These are phyloP conservation scores for Agrocybe pediades DNA, from an alignment of 768 basidiomycete species.

Conservation along the genomic window DNA sequence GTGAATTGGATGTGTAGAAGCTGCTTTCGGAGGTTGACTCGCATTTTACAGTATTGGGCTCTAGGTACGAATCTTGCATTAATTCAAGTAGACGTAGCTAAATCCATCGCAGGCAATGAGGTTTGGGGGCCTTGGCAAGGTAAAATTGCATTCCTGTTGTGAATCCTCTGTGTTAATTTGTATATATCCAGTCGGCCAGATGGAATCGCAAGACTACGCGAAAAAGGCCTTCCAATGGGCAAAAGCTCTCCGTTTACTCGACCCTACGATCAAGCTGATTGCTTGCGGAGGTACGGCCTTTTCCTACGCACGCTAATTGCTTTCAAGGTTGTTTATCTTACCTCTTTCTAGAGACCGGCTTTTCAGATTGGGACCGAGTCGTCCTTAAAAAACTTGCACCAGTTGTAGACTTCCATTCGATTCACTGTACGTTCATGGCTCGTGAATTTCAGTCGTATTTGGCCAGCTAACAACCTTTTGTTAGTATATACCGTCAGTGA, in stretches of 20 bases:
- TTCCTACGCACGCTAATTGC: conserved; percentile 11
- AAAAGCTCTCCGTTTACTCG: conserved; percentile 57
- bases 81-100: not conserved
- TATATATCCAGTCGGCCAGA: conserved; percentile 47
- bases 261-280: conserved; percentile 55
- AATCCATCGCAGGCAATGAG: conserved; percentile 50
- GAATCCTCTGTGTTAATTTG: not conserved
- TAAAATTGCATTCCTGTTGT: conserved; percentile 13
- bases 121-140: conserved; percentile 58
- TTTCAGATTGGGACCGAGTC: conserved; percentile 44
- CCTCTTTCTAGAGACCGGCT: conserved; percentile 35
- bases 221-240: conserved; percentile 63
- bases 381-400: conserved; percentile 41
- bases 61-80: conserved; percentile 22
- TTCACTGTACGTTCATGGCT: conserved; percentile 33
- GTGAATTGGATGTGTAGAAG: not conserved
- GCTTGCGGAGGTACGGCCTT: conserved; percentile 49
- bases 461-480: not conserved
- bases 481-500: conserved; percentile 43
- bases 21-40: not conserved
- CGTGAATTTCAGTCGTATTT: not conserved
- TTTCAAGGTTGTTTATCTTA: conserved; percentile 11
- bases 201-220: conserved; percentile 55
- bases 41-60: conserved; percentile 32
- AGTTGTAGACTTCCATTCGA: conserved; percentile 52